Evolutionary conservation across 129 eudicot species (phyloP), one percentile per base, ranked within the genome.

Genomic region (Escallonia rubra): DNA sequence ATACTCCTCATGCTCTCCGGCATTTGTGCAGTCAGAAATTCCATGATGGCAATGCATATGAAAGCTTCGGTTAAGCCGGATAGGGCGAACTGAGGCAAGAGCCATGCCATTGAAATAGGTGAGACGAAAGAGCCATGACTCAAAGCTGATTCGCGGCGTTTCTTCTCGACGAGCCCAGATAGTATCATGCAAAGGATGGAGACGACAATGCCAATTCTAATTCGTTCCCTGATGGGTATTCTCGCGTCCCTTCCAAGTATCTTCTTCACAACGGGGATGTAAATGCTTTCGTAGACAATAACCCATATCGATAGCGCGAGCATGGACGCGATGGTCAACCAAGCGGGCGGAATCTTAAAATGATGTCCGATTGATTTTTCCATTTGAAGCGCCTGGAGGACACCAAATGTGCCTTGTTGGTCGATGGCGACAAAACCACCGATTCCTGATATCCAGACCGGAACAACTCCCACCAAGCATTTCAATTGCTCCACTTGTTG

Each of bases 1-100:
- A 77, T 73, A 10, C 90, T 86, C 55, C 90, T 83, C 90, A 89
- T 83, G 57, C 70, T 76, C 69, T 89, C 86, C 0, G 96, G 96
- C 82, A 89, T 52, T 10, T 76, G 82, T 6, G 69, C 55, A 2
- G 84, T 89, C 57, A 86, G 79, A 53, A 86, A 89, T 50, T 89
- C 96, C 87, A 89, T 86, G 15, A 89, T 64, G 1, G 94, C 76
- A 4, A 90, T 85, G 2, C 82, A 80, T 6, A 79, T 82, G 73
- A 86, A 83, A 0, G 90, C 96, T 60, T 89, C 94, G 3, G 61
- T 64, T 55, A 89, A 74, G 40, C 94, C 94, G 7, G 96, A 76
- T 6, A 89, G 69, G 23, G 64, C 63, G 8, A 83, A 81, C 52
- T 89, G 90, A 14, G 96, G 96, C 55, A 83, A 13, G 1, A 89